Evolutionary conservation across 805 yeast species (phyloP), one percentile per base, ranked within the genome.

Genomic region (Barnettozyma sucrosica): DNA sequence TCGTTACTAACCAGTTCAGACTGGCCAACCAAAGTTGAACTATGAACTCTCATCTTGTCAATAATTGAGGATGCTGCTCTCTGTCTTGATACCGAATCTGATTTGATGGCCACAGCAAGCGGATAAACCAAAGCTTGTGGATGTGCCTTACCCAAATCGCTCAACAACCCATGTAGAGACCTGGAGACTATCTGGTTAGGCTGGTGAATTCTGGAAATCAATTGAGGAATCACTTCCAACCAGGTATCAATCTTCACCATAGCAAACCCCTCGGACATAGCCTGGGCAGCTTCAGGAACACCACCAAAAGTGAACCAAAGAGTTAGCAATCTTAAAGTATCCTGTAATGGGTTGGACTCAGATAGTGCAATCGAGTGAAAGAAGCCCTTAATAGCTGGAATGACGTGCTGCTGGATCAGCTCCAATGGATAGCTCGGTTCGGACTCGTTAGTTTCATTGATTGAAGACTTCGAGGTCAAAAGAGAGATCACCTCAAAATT

Each of bases 241-340:
- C 99, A 95, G 1, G 87, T 87, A 56, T 90, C 98, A 46, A 90
- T 80, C 55, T 83, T 84, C 16, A 93, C 89, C 81, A 89, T 79
- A 52, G 81, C 79, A 58, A 92, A 88, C 0, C 99, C 99, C 58
- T 89, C 96, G 38, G 79, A 75, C 77, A 93, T 83, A 0, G 97
- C 95, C 49, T 77, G 83, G 0, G 96, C 86, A 3, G 97, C 96
- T 50, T 89, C 97, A 0, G 88, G 81, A 37, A 86, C 75, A 26
- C 97, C 97, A 63, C 99, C 99, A 68, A 86, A 93, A 25, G 87
- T 86, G 68, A 93, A 89, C 99, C 99, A 93, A 36, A 93, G 71
- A 0, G 98, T 92, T 49, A 95, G 71, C 51, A 93, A 72, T 55
- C 99, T 77, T 46, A 93, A 70, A 1, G 95, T 90, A 65, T 93